Base-by-base conservation (phyloP, 2,329 filamentous ascomycete species). In the Chaetomium olivaceum region DNA sequence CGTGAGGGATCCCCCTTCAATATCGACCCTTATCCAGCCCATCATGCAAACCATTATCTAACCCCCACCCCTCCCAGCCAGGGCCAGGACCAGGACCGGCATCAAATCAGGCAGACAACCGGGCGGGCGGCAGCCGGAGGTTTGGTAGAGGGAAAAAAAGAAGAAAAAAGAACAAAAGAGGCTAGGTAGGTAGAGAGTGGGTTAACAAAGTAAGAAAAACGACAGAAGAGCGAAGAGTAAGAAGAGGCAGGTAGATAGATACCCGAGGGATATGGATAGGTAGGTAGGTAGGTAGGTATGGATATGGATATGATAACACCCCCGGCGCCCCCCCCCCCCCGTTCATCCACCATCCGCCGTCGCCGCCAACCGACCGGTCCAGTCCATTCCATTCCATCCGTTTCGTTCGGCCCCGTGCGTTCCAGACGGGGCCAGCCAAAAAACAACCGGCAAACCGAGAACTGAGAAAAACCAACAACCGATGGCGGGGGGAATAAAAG, bases 281-380 rank as follows among this genome's bases (percentile, higher is more conserved):
- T 43, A 56, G 29, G 33, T 56, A 43, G 39, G 39, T 43, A 56
- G 29, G 33, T 56, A 43, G 39, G 39, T 43, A 56, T 56, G 52
- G 52, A 33, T 56, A 56, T 56, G 48, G 21, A 51, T 51, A 51
- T 51, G 50, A 52, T 52, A 52, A 52, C n/a, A 2, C 50, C 39
- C 39, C 16, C 39, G 14, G 39, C 39, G 39, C 39, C 1, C 3
- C 25, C 50, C 12, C n/a, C n/a, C n/a, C n/a, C n/a, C n/a, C n/a
- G n/a, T n/a, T 21, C 50, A 14, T 27, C 23, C 21, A n/a, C 46
- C 46, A 21, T 21, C 39, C 39, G n/a, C 46, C 39, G 39, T 43
- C 39, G 39, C 39, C 39, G 16, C 39, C 16, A 43, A 43, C 16
- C 39, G 39, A 21, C 16, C 57, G 25, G 56, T 23, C 36, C 36